Base-by-base conservation (phyloP, 2,329 filamentous ascomycete genomes). In the Thyridium curvatum region DNA sequence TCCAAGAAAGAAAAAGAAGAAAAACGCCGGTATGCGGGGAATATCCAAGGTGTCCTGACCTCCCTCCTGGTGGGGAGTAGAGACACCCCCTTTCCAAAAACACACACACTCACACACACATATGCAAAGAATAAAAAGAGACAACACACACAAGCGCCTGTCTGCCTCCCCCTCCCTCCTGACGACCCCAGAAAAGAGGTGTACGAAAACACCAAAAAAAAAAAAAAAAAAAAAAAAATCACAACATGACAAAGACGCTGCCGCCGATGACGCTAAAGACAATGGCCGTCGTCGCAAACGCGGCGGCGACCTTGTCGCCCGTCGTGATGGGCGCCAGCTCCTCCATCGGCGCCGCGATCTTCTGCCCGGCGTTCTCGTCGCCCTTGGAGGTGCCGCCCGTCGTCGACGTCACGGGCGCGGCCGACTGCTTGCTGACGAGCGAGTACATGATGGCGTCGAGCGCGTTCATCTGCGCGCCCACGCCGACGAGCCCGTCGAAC, bases 391-490 rank as follows among this genome's bases (percentile, higher is more conserved):
- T 83, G 37, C 82, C 82, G 28, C 81, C 82, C 2, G 69, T 74
- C 4, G 62, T 53, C 1, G 65, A 64, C 0, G 77, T 80, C 12
- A 72, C 62, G 0, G 77, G 72, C 1, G 58, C 58, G 12, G 58
- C 52, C 8, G 50, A 54, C 3, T 49, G 51, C n/a, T 58, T 54
- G 32, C 64, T 56, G 31, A 78, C 59, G 10, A 84, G 63, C 32
- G 71, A 74, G 41, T 79, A 79, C 57, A 78, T 77, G 46, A 86
- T 62, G 12, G 81, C 72, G 18, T 75, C 71, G 18, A 85, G 64
- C 0, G 78, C 80, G 48, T 74, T 80, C 72, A 86, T 83, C 66
- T 86, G 78, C 56, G 83, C 69, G 32, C 83, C 82, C 8, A 86
- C 79, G 39, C 82, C 82, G 12, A 64, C 65, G 15, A 62, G 54